Evolutionary conservation across 176 grass and related monocot genomes (phyloP), one percentile per base, ranked within the genome.

Genomic region (Thalia dealbata): DNA sequence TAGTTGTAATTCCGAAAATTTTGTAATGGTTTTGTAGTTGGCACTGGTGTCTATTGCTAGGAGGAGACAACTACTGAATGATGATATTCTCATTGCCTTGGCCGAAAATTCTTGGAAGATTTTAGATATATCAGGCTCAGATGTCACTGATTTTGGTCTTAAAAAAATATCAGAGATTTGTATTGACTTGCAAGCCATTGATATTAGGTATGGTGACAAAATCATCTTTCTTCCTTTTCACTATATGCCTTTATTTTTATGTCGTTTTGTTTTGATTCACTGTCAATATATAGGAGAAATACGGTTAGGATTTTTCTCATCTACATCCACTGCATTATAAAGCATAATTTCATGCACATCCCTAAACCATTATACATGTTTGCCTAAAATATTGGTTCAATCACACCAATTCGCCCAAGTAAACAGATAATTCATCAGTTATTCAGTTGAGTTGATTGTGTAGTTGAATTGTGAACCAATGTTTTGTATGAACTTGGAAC

Each of bases 41-140:
- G 81, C 82, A 43, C 77, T 93, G 83, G 18, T 88, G 69, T 88
- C 95, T 61, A 93, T 92, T 76, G 85, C 95, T 72, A 92, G 90
- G 80, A 89, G 90, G 68, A 88, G 85, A 52, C 92, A 84, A 50
- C 68, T 97, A 38, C 78, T 93, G 64, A 91, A 84, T 73, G 90
- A 97, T 51, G 83, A 91, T 61, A 54, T 86, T 68, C 78, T 97
- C 73, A 76, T 78, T 78, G 80, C 87, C 62, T 85, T 97, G 66
- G 87, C 79, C 76, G 95, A 97, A 62, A 75, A 67, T 76, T 92
- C 95, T 21, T 97, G 95, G 95, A 75, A 85, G 46, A 35, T 97
- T 82, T 59, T 97, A 77, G 95, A 97, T 84, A 24, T 97, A 73
- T 93, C 90, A 76, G 87, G 90, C 50, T 97, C 95, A 78, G 84